Evolutionary conservation across 805 yeast species (phyloP).

Genomic region (Candida insectalens): DNA sequence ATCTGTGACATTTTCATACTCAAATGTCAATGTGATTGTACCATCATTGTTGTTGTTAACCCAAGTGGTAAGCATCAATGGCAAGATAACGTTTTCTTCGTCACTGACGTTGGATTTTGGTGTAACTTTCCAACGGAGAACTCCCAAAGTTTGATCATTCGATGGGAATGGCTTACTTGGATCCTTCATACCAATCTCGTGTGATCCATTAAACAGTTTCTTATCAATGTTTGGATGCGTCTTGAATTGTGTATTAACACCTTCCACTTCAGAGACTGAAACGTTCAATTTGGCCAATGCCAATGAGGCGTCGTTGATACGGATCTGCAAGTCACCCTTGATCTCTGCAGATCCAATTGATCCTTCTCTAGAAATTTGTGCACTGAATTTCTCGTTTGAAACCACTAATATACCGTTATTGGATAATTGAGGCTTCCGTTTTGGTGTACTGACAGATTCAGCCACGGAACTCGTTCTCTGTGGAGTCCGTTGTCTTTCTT

Average conservation of each 20-base stretch:
- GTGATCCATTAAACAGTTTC: slow-evolving; percentile 44
- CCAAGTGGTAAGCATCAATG: slow-evolving; percentile 80
- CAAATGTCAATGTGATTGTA: slow-evolving; percentile 69
- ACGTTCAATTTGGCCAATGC: slow-evolving; percentile 59
- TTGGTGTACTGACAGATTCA: slow-evolving; percentile 12
- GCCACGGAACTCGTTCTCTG: slow-evolving; percentile 16
- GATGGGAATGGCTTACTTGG: slow-evolving; percentile 76
- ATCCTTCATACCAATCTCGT: slow-evolving; percentile 68
- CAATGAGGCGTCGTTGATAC: slow-evolving; percentile 68
- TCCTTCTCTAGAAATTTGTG: slow-evolving; percentile 81
- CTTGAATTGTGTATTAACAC: slow-evolving; percentile 57
- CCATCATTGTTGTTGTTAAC: slow-evolving; percentile 53
- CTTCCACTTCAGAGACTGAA: slow-evolving; percentile 35
- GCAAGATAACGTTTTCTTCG: slow-evolving; percentile 49
- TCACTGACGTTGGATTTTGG: slow-evolving; percentile 39
- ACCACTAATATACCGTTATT: slow-evolving; percentile 77
- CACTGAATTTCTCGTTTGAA: slow-evolving; percentile 67
- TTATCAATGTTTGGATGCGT: slow-evolving; percentile 97
- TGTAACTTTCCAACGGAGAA: slow-evolving; percentile 81
- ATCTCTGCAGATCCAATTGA: slow-evolving; percentile 59
- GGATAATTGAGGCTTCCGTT: slow-evolving; percentile 22
- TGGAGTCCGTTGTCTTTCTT: slow-evolving; percentile 10
- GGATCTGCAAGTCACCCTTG: slow-evolving; percentile 84
- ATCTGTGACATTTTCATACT: slow-evolving; percentile 63
- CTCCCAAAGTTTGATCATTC: slow-evolving; percentile 84